Evolutionary conservation across 768 basidiomycete genomes (phyloP).

Genomic region (Mycena kentingensis): DNA sequence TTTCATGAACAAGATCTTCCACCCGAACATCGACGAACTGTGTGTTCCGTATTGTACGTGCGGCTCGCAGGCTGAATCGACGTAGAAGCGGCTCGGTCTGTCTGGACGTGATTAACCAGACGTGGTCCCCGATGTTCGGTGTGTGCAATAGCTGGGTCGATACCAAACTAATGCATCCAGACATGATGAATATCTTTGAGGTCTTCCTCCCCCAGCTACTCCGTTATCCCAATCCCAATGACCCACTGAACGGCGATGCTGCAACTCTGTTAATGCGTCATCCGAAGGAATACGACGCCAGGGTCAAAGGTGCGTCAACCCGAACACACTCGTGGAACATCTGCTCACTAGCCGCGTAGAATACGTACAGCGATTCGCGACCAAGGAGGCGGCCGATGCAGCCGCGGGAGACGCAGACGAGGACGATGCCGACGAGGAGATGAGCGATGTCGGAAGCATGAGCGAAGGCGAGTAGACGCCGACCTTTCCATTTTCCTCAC

Average conservation of each 20-base stretch:
- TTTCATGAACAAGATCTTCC: slow-evolving; percentile 99
- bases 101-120: slow-evolving; percentile 98
- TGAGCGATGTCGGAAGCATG: slow-evolving; percentile 86
- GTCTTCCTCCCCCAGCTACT: slow-evolving; percentile 96
- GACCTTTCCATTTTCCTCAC: slow-evolving; percentile 14
- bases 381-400: slow-evolving; percentile 85
- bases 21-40: slow-evolving; percentile 99
- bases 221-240: slow-evolving; percentile 97
- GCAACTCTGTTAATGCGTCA: slow-evolving; percentile 97
- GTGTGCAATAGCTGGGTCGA: slow-evolving; percentile 32
- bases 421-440: slow-evolving; percentile 77
- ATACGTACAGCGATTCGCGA: slow-evolving; percentile 94
- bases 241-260: slow-evolving; percentile 97
- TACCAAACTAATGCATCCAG: slow-evolving; percentile 41
- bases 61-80: slow-evolving; percentile 14
- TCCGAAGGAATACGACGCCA: slow-evolving; percentile 91
- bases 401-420: slow-evolving; percentile 60
- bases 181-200: slow-evolving; percentile 99
- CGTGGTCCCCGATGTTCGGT: slow-evolving; percentile 99
- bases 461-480: slow-evolving; percentile 61
- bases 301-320: slow-evolving; percentile 75
- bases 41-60: slow-evolving; percentile 44
- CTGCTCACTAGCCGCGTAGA: slow-evolving; percentile 47
- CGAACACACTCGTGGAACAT: neutral
- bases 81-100: slow-evolving; percentile 95